Conservation (phyloP, 164 flowering plant genomes). For the Vitis labrusca region DNA sequence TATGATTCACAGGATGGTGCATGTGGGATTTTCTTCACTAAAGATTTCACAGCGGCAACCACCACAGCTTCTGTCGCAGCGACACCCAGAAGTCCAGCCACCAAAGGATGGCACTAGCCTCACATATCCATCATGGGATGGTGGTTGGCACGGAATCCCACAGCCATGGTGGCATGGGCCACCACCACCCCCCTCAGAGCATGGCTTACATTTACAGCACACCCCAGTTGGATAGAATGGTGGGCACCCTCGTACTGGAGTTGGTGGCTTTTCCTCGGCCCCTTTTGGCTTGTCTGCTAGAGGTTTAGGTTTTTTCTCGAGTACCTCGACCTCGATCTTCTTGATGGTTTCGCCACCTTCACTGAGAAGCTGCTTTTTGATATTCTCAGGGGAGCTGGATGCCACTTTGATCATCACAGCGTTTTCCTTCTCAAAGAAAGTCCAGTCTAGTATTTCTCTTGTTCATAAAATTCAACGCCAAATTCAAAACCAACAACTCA, state of each 20-base stretch:
- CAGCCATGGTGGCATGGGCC: slow-evolving; percentile 6
- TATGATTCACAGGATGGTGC: not conserved
- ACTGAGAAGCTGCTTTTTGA: slow-evolving; percentile 31
- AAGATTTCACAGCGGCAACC: not conserved
- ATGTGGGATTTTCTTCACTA: not conserved
- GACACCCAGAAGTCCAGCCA: not conserved
- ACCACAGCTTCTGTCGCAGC: slow-evolving; percentile 4
- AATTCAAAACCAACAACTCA: not conserved
- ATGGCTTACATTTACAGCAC: slow-evolving; percentile 12
- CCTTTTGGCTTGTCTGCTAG: too few relatives aligned
- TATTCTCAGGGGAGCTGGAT: slow-evolving; percentile 34
- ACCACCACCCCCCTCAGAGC: slow-evolving; percentile 6
- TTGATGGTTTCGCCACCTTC: slow-evolving; percentile 31
- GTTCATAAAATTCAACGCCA: not conserved
- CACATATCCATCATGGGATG: slow-evolving; percentile 5
- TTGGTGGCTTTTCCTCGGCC: too few relatives aligned
- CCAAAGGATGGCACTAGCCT: slow-evolving; percentile 12
- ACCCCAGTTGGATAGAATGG: not conserved
- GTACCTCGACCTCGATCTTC: slow-evolving; percentile 31
- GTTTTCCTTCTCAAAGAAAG: slow-evolving; percentile 34
- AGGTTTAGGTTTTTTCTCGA: too few relatives aligned
- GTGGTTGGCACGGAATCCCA: not conserved
- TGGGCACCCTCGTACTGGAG: too few relatives aligned
- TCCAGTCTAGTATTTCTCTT: slow-evolving; percentile 42
- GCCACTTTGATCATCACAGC: slow-evolving; percentile 32